These are phyloP conservation scores for Haberlea rhodopensis DNA, from an alignment of 257 asterid genomes.

Conservation along the genomic window DNA sequence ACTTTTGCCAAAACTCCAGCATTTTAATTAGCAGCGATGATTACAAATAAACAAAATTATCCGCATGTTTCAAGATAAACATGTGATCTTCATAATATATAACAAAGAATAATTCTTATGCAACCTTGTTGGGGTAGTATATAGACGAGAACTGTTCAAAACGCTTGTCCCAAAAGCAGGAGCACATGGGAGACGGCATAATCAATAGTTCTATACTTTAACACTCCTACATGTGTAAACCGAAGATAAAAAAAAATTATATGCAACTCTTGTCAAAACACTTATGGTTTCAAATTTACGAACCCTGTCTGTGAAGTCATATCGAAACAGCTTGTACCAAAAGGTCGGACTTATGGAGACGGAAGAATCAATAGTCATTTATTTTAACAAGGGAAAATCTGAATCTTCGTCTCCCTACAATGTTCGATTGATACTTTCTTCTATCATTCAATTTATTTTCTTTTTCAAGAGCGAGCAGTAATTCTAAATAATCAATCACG, in stretches of 20 bases:
- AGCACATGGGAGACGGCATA: not conserved
- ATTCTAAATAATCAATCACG: conserved; percentile 13
- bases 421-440: not conserved
- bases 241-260: too few relatives aligned
- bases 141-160: too few relatives aligned
- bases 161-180: not conserved
- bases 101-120: not conserved
- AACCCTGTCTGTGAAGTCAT: not conserved
- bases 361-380: not conserved
- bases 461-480: not conserved
- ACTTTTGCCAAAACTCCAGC: conserved; percentile 2
- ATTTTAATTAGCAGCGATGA: not conserved
- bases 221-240: not conserved
- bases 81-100: not conserved
- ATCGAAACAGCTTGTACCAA: not conserved
- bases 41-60: not conserved
- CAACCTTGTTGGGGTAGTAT: not conserved
- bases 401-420: conserved; percentile 7
- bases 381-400: conserved; percentile 10
- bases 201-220: not conserved
- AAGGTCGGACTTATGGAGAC: not conserved
- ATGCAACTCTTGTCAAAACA: too few relatives aligned
- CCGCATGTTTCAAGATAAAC: not conserved
- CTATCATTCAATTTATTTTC: conserved; percentile 11
- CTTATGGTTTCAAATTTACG: not conserved